These are phyloP conservation scores for Ceratobasidium papillatum DNA, from an alignment of 1,284 basidiomycete species.

Conservation along the genomic window DNA sequence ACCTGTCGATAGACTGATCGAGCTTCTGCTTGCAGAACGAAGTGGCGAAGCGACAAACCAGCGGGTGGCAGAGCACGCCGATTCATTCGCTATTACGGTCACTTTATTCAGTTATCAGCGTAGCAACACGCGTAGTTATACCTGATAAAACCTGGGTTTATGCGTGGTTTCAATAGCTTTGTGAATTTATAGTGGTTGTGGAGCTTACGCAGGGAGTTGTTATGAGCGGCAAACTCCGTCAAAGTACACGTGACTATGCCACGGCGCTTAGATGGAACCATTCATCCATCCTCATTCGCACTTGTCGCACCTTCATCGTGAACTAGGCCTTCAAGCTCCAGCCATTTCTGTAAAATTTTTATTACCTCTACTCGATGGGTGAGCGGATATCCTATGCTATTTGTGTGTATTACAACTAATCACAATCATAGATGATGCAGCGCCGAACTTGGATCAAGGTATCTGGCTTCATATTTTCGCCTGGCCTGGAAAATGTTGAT, in stretches of 20 bases:
- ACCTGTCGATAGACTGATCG: constrained; percentile 33
- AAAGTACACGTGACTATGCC: constrained; percentile 8
- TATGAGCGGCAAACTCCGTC: constrained; percentile 10
- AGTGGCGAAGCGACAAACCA: constrained; percentile 16
- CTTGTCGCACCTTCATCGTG: not conserved
- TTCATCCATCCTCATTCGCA: constrained; percentile 33
- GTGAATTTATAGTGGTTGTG: not conserved
- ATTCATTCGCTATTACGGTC: not conserved
- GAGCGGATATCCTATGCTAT: not conserved
- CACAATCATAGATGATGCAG: constrained; percentile 12
- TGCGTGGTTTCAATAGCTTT: not conserved
- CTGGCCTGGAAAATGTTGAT: not conserved
- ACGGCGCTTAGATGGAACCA: constrained; percentile 22
- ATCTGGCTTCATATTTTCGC: not conserved
- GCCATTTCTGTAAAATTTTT: not conserved
- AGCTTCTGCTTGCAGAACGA: constrained; percentile 26
- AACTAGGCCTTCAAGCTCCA: not conserved
- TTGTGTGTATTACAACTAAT: constrained; percentile 1
- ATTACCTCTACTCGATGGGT: constrained; percentile 24
- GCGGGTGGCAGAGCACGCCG: not conserved
- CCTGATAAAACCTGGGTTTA: too few relatives aligned
- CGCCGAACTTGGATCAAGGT: constrained; percentile 33
- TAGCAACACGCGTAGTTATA: too few relatives aligned
- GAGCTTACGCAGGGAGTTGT: not conserved
- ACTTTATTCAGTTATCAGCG: not conserved